A percentile compares a stretch with the other conserved stretches of the same genome.
These are phyloP conservation scores for Monosporascus sp. DNA, from an alignment of 2,329 filamentous ascomycete genomes.

Conservation along the genomic window DNA sequence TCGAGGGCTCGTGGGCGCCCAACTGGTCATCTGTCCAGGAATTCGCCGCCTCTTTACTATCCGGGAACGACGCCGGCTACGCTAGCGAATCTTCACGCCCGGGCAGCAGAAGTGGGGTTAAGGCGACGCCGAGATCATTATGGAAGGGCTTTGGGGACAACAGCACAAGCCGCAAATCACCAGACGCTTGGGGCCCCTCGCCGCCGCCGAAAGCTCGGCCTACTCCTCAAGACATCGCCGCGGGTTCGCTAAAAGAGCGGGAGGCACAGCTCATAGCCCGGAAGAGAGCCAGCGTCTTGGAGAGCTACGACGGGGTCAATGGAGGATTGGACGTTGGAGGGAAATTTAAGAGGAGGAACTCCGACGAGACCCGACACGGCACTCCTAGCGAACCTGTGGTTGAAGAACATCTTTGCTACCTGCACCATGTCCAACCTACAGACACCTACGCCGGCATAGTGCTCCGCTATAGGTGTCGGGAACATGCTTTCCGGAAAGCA, in stretches of 20 bases:
- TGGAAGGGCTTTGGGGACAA: constrained; percentile 23
- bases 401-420: constrained; percentile 77
- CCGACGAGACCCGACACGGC: constrained; percentile 49
- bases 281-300: constrained; percentile 53
- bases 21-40: constrained; percentile 52
- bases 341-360: constrained; percentile 60
- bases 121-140: constrained; percentile 23
- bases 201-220: constrained; percentile 35
- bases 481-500: constrained; percentile 75
- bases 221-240: constrained; percentile 43
- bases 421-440: constrained; percentile 75
- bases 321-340: constrained; percentile 50
- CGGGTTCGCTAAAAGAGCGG: constrained; percentile 47
- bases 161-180: constrained; percentile 15
- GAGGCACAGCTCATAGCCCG: constrained; percentile 50
- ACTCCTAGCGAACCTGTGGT: constrained; percentile 50
- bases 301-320: constrained; percentile 56
- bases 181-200: constrained; percentile 44
- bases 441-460: constrained; percentile 91
- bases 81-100: constrained; percentile 28
- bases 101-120: constrained; percentile 23
- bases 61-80: constrained; percentile 24
- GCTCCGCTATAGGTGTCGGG: constrained; percentile 81
- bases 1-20: constrained; percentile 47
- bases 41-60: constrained; percentile 42